Percentiles rank a stretch among this genome's conserved stretches.
phyloP scores from a whole-genome alignment of 345 rosid genomes.

The Dipteronia sinensis region DNA sequence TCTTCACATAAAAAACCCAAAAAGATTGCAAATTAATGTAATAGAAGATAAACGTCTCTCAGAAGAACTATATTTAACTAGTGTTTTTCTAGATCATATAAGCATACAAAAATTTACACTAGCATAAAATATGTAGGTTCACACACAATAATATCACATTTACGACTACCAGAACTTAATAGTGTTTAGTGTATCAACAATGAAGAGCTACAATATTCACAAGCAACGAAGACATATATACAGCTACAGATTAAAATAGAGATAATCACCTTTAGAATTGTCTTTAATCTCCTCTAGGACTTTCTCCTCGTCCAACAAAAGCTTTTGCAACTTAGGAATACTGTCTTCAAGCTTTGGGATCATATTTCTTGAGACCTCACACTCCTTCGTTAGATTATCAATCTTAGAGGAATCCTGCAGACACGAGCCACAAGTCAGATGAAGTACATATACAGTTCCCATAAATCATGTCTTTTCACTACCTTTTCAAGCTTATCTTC shows the following conservation, averaged over 20 bases:
- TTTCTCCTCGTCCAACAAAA: slow-evolving; percentile 72
- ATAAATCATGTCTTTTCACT: slow-evolving; percentile 20
- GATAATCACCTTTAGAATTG: slow-evolving; percentile 66
- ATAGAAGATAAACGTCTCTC: neutral
- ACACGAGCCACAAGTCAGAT: slow-evolving; percentile 31
- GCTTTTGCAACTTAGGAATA: slow-evolving; percentile 72
- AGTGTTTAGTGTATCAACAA: slow-evolving; percentile 1
- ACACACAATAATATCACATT: neutral
- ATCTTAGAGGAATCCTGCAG: slow-evolving; percentile 76
- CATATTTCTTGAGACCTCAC: slow-evolving; percentile 56
- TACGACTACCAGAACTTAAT: neutral
- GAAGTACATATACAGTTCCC: slow-evolving; percentile 7
- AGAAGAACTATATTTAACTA: neutral
- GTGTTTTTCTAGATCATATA: neutral
- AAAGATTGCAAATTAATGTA: neutral
- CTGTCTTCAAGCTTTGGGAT: slow-evolving; percentile 81
- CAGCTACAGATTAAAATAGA: slow-evolving; percentile 12
- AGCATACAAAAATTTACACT: neutral
- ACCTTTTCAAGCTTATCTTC: slow-evolving; percentile 91
- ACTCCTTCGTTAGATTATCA: slow-evolving; percentile 60
- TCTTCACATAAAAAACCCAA: neutral
- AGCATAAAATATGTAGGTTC: neutral
- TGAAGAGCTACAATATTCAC: neutral
- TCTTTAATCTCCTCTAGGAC: slow-evolving; percentile 73
- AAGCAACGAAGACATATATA: neutral